Percentiles rank a stretch among this genome's conserved stretches.
These are phyloP conservation scores for Penicillium crystallinum DNA, from an alignment of 495 filamentous ascomycete species.

Conservation along the genomic window DNA sequence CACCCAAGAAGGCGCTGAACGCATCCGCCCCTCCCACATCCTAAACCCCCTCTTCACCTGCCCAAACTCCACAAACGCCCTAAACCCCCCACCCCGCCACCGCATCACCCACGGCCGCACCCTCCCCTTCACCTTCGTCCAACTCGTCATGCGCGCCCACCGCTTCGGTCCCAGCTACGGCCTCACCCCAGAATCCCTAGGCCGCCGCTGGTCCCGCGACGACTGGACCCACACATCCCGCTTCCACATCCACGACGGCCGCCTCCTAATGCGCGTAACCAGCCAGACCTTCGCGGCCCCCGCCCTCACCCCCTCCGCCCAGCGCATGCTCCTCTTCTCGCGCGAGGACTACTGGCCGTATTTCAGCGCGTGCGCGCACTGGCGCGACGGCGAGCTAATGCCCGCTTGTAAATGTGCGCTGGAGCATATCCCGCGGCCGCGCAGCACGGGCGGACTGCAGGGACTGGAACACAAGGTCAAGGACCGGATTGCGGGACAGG, in stretches of 20 bases:
- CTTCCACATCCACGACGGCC: slow-evolving; percentile 46
- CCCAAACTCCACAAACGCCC: slow-evolving; percentile 37
- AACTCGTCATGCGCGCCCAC: slow-evolving; percentile 43
- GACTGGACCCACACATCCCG: slow-evolving; percentile 47
- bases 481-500: slow-evolving; percentile 28
- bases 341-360: slow-evolving; percentile 56
- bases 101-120: slow-evolving; percentile 48
- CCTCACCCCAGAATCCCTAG: slow-evolving; percentile 35
- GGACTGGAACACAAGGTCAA: slow-evolving; percentile 37
- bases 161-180: slow-evolving; percentile 42
- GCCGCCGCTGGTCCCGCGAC: slow-evolving; percentile 46
- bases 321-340: slow-evolving; percentile 50
- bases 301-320: slow-evolving; percentile 36
- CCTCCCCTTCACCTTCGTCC: slow-evolving; percentile 50
- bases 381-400: slow-evolving; percentile 56
- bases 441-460: slow-evolving; percentile 34
- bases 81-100: slow-evolving; percentile 39
- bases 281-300: slow-evolving; percentile 41
- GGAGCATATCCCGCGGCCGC: slow-evolving; percentile 46
- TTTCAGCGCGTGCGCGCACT: slow-evolving; percentile 55
- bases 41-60: slow-evolving; percentile 51
- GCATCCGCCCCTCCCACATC: slow-evolving; percentile 41
- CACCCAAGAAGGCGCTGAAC: slow-evolving; percentile 44
- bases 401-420: slow-evolving; percentile 53
- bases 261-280: slow-evolving; percentile 49